phyloP scores from a whole-genome alignment of 306 rosid species.

The Cicer yamashitae region DNA sequence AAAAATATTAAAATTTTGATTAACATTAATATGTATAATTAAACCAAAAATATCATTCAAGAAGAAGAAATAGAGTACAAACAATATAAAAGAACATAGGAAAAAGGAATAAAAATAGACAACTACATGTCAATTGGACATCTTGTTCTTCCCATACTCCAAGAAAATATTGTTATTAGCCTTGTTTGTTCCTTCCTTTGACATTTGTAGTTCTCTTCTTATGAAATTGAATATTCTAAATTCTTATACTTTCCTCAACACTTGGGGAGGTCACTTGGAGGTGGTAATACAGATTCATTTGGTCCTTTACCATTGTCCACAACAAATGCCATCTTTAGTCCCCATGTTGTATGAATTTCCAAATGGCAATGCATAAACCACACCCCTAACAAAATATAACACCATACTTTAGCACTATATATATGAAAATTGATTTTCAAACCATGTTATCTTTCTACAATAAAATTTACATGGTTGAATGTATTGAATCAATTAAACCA shows the following conservation, averaged over 20 bases:
- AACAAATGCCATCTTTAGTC: constrained; percentile 86
- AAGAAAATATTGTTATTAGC: constrained; percentile 31
- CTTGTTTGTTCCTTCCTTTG: constrained; percentile 20
- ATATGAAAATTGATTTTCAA: not conserved
- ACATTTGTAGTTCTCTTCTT: not conserved
- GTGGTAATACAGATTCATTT: constrained; percentile 72
- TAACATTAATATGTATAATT: not conserved
- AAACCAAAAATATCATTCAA: constrained; percentile 8
- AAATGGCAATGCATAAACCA: constrained; percentile 81
- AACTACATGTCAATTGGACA: constrained; percentile 32
- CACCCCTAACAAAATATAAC: constrained; percentile 57
- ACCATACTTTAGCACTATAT: not conserved
- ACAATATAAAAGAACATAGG: constrained; percentile 26
- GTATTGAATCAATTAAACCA: too few relatives aligned
- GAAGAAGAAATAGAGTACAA: constrained; percentile 32
- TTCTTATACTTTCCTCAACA: constrained; percentile 47
- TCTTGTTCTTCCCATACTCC: constrained; percentile 6
- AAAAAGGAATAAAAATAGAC: not conserved
- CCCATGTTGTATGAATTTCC: constrained; percentile 90
- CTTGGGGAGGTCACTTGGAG: constrained; percentile 76
- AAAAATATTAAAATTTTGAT: not conserved
- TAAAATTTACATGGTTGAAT: not conserved
- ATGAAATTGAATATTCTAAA: not conserved
- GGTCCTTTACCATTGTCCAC: constrained; percentile 85
- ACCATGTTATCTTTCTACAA: not conserved